These are phyloP conservation scores for Lophiostoma macrostomum DNA, from an alignment of 495 filamentous ascomycete genomes.

Conservation along the genomic window DNA sequence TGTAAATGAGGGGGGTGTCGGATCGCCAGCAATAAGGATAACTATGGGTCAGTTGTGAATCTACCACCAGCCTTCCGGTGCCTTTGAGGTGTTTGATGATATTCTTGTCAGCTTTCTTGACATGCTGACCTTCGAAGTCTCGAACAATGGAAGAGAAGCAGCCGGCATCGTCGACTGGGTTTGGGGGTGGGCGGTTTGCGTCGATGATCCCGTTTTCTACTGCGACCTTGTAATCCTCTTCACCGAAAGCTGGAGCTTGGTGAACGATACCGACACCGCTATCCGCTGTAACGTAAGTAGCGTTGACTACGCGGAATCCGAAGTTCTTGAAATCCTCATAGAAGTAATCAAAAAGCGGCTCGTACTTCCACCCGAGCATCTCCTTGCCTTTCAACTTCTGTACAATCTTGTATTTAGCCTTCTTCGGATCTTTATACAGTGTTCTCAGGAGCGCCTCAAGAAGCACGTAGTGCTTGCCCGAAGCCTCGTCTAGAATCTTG, in stretches of 20 bases:
- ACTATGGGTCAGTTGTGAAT: constrained; percentile 87
- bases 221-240: constrained; percentile 91
- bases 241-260: constrained; percentile 91
- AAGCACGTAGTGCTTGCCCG: constrained; percentile 81
- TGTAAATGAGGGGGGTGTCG: constrained; percentile 92
- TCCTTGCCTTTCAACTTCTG: constrained; percentile 78
- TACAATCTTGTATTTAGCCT: constrained; percentile 89
- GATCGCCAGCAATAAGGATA: constrained; percentile 96
- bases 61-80: constrained; percentile 75
- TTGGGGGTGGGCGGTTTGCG: constrained; percentile 75
- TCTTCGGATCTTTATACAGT: constrained; percentile 95
- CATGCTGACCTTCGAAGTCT: constrained; percentile 85
- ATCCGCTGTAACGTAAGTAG: constrained; percentile 85
- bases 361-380: constrained; percentile 89
- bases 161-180: constrained; percentile 82
- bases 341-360: constrained; percentile 91
- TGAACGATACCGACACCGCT: constrained; percentile 95
- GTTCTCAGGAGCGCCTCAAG: constrained; percentile 80
- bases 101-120: constrained; percentile 90
- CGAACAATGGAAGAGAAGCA: constrained; percentile 74
- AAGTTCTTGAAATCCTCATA: constrained; percentile 87
- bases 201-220: constrained; percentile 73
- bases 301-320: constrained; percentile 83
- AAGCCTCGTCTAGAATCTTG: constrained; percentile 80
- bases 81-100: constrained; percentile 91